Base-by-base conservation (phyloP, 78 protist species). In the Tieghemostelium lacteum region DNA sequence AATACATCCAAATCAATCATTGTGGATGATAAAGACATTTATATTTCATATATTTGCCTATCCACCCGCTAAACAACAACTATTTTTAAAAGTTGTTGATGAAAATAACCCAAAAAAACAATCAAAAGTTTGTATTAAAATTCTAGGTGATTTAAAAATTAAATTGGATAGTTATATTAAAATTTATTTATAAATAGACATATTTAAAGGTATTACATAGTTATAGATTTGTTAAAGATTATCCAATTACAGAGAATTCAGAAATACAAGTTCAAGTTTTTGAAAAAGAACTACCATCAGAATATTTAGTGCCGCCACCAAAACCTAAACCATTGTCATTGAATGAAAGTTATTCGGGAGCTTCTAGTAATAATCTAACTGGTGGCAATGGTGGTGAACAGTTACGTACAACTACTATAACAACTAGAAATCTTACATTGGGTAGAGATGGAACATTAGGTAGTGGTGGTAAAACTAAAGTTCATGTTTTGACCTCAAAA, bases 181-280 rank as follows among this genome's bases (percentile, higher is more conserved):
- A 45, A 45, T 14, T 45, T 2, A 54, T 54, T 73, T 8, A 55
- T 54, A 19, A 39, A 36, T 69, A 83, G 78, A 20, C 57, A 40
- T 83, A 66, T 60, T 83, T 55, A 45, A 52, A 66, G 58, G 28
- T 40, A 45, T 69, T 83, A 40, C 64, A 60, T 4, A 69, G 72
- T 69, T 83, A 83, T 70, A 83, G 67, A 83, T 60, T 60, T 10
- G 64, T 83, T 58, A 83, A 69, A 60, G 80, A 83, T 54, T 83
- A 83, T 58, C 40, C 28, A 28, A 83, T 83, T 20, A 7, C 45
- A 20, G 80, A 83, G 10, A 55, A 36, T 28, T 70, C 91, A 58
- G 91, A 83, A 42, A 37, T 83, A 24, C 80, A 70, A 57, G 42
- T 83, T 22, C 78, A 54, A 8, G 50, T 49, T 19, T 45, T 70